Conservation (phyloP, 176 grass and related monocot species). For the Lolium perenne region DNA sequence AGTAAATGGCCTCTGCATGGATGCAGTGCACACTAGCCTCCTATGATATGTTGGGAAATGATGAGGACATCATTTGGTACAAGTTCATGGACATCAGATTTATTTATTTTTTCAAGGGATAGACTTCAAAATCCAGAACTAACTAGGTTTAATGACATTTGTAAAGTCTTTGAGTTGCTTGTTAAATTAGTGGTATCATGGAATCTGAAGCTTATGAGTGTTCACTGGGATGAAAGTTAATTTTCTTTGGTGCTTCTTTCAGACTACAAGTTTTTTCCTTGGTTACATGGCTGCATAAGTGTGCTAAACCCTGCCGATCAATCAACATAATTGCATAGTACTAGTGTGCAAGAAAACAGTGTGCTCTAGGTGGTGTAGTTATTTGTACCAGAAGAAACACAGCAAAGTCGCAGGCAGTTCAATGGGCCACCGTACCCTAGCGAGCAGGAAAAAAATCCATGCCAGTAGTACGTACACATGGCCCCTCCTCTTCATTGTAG, state of each 20-base stretch:
- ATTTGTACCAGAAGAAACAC: background rate
- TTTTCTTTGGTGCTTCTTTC: background rate
- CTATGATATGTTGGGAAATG: background rate
- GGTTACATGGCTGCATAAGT: too few relatives aligned
- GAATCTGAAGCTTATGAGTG: background rate
- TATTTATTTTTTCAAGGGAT: too few relatives aligned
- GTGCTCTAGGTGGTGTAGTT: background rate
- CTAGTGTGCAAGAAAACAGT: background rate
- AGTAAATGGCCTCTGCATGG: constrained; percentile 29
- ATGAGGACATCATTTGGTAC: too few relatives aligned
- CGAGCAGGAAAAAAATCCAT: background rate
- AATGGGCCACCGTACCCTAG: background rate
- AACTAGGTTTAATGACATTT: too few relatives aligned
- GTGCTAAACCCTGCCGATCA: too few relatives aligned
- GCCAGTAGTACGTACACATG: background rate
- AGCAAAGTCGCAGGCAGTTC: background rate
- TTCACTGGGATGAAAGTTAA: background rate
- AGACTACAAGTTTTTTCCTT: background rate
- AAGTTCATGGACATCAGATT: too few relatives aligned
- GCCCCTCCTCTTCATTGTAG: background rate
- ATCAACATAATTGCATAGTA: too few relatives aligned
- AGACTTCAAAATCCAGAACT: too few relatives aligned
- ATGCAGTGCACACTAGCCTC: background rate
- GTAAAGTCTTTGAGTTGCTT: too few relatives aligned
- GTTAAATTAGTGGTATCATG: too few relatives aligned